phyloP scores from a whole-genome alignment of 768 basidiomycete genomes.

The Macrolepiota dolichaula region DNA sequence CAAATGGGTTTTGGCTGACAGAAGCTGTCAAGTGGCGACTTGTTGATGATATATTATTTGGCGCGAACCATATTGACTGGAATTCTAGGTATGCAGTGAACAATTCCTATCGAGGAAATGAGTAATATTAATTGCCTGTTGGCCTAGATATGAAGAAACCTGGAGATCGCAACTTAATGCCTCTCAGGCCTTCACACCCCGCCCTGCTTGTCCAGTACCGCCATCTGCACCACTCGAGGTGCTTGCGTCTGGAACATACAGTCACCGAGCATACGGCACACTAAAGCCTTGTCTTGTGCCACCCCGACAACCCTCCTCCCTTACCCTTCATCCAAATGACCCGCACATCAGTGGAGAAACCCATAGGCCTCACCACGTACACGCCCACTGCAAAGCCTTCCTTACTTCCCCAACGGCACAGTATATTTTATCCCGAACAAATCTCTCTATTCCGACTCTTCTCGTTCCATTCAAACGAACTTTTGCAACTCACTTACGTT shows the following conservation, averaged over 20 bases:
- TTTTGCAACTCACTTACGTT: constrained; percentile 33
- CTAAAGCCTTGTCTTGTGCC: constrained; percentile 31
- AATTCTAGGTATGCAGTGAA: constrained; percentile 25
- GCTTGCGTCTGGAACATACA: constrained; percentile 26
- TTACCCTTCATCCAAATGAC: too few species aligned
- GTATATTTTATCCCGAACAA: constrained; percentile 24
- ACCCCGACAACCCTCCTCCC: neutral
- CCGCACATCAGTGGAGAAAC: too few species aligned
- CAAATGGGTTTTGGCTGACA: constrained; percentile 27
- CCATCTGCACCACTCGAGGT: constrained; percentile 19
- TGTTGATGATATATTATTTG: constrained; percentile 30
- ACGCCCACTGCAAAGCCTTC: constrained; percentile 19
- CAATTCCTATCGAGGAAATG: neutral
- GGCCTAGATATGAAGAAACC: constrained; percentile 24
- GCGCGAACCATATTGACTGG: constrained; percentile 30
- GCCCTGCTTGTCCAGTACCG: constrained; percentile 19
- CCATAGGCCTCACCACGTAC: constrained; percentile 21
- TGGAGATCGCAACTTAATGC: constrained; percentile 18
- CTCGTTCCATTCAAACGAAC: constrained; percentile 30
- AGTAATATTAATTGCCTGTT: neutral
- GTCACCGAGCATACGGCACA: constrained; percentile 32
- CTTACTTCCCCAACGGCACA: constrained; percentile 23
- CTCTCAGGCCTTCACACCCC: constrained; percentile 20
- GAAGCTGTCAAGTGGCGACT: constrained; percentile 36
- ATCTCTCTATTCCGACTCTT: constrained; percentile 27